These are phyloP conservation scores for Didymella glomerata DNA, from an alignment of 2,329 filamentous ascomycete genomes.

Conservation along the genomic window DNA sequence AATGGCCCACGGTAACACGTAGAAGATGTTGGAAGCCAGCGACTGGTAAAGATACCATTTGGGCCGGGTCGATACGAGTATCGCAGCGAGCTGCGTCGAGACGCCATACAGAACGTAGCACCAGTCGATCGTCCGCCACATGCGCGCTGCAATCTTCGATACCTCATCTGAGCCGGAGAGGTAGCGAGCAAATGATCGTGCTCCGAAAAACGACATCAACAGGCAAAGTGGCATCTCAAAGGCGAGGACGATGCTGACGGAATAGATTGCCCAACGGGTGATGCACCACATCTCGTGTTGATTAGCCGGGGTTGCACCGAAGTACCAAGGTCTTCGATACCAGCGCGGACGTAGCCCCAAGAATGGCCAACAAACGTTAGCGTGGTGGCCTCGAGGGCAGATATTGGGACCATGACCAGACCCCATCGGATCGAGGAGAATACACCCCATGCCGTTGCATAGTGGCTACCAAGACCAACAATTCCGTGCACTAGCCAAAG, in stretches of 20 bases:
- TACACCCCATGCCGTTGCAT: slow-evolving; percentile 76
- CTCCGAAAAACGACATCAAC: slow-evolving; percentile 67
- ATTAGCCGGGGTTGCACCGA: slow-evolving; percentile 31
- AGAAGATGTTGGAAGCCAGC: slow-evolving; percentile 71
- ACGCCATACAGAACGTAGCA: slow-evolving; percentile 76
- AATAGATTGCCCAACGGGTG: slow-evolving; percentile 62
- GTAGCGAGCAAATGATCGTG: slow-evolving; percentile 68
- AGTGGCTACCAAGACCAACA: slow-evolving; percentile 68
- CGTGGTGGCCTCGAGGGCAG: slow-evolving; percentile 70
- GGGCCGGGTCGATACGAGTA: slow-evolving; percentile 70
- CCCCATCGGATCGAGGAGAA: slow-evolving; percentile 80
- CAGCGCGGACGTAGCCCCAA: slow-evolving; percentile 65
- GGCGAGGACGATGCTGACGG: slow-evolving; percentile 61
- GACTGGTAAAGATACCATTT: slow-evolving; percentile 74
- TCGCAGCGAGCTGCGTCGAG: slow-evolving; percentile 69
- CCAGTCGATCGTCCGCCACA: slow-evolving; percentile 66
- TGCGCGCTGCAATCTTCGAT: slow-evolving; percentile 67
- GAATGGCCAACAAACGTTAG: slow-evolving; percentile 71
- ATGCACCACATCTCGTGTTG: slow-evolving; percentile 53
- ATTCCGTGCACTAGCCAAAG: slow-evolving; percentile 74
- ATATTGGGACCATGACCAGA: slow-evolving; percentile 76
- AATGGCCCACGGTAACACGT: slow-evolving; percentile 76
- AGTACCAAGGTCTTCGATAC: slow-evolving; percentile 36
- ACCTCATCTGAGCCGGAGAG: slow-evolving; percentile 67
- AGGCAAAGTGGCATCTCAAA: slow-evolving; percentile 71